Conservation (phyloP, 2,329 filamentous ascomycete species). For the Cladobotryum mycophilum region DNA sequence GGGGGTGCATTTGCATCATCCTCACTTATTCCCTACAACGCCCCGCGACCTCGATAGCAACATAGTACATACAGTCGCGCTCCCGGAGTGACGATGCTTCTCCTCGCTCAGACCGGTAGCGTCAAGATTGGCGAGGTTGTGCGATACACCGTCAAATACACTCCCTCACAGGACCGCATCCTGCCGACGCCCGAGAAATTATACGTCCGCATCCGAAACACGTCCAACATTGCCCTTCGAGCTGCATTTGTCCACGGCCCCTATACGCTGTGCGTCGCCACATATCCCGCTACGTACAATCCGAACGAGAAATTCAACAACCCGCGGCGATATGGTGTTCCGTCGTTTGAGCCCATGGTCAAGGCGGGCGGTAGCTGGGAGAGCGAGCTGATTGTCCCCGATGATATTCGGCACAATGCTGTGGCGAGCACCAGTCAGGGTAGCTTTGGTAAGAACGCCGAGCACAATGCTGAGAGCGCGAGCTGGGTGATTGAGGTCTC, state of each 20-base stretch:
- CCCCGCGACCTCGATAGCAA: too few relatives aligned
- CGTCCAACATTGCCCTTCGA: conserved; percentile 79
- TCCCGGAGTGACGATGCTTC: conserved; percentile 56
- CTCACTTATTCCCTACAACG: not conserved
- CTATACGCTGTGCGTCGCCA: conserved; percentile 81
- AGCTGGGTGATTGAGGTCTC: conserved; percentile 89
- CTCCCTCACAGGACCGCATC: conserved; percentile 80
- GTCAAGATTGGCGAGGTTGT: conserved; percentile 94
- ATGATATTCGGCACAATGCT: conserved; percentile 64
- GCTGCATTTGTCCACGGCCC: conserved; percentile 96
- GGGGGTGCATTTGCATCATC: not conserved
- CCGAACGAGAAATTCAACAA: conserved; percentile 72
- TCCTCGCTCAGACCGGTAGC: conserved; percentile 83
- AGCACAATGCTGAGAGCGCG: conserved; percentile 50
- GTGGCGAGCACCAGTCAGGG: conserved; percentile 37
- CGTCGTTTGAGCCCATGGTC: conserved; percentile 92
- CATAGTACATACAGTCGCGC: not conserved
- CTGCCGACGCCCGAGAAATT: conserved; percentile 76
- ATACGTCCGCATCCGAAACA: conserved; percentile 85
- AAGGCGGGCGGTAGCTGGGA: conserved; percentile 89
- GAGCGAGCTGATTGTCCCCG: conserved; percentile 72
- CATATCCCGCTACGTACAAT: conserved; percentile 77
- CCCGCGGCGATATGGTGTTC: conserved; percentile 64
- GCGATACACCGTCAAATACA: conserved; percentile 88
- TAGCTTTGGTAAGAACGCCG: conserved; percentile 39